Percentiles rank a stretch among this genome's conserved stretches.
Conservation (phyloP, 148 eudicot species). For the Nepenthes gracilis region DNA sequence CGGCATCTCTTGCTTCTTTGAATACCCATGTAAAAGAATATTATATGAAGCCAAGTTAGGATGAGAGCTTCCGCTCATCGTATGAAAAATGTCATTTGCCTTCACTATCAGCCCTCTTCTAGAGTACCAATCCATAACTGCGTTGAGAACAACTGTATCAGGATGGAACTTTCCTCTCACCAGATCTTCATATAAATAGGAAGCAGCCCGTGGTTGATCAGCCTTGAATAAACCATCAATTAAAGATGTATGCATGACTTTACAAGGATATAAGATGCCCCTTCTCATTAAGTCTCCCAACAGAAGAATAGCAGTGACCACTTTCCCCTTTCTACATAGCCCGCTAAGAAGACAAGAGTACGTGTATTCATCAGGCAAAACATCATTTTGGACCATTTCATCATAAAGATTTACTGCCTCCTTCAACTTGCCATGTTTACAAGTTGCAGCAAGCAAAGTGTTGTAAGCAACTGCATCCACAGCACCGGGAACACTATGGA, state of each 20-base stretch:
- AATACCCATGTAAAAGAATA: slow-evolving; percentile 69
- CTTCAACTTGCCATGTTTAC: slow-evolving; percentile 40
- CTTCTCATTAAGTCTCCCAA: slow-evolving; percentile 26
- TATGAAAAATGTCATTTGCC: slow-evolving; percentile 28
- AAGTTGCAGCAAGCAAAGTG: slow-evolving; percentile 46
- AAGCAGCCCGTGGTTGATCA: slow-evolving; percentile 39
- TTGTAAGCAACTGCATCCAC: slow-evolving; percentile 47
- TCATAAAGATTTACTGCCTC: slow-evolving; percentile 39
- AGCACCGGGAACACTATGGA: slow-evolving; percentile 36
- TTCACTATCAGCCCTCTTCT: slow-evolving; percentile 42
- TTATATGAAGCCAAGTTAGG: slow-evolving; percentile 72
- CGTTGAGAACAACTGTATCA: slow-evolving; percentile 53
- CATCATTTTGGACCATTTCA: slow-evolving; percentile 49
- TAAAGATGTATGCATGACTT: slow-evolving; percentile 42
- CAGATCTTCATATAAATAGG: slow-evolving; percentile 50
- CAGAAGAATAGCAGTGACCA: slow-evolving; percentile 50
- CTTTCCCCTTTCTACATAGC: slow-evolving; percentile 50
- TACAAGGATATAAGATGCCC: slow-evolving; percentile 30
- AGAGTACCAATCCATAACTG: slow-evolving; percentile 64
- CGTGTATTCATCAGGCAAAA: slow-evolving; percentile 54
- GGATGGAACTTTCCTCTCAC: slow-evolving; percentile 23
- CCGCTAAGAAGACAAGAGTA: slow-evolving; percentile 48
- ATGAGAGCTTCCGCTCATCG: slow-evolving; percentile 19
- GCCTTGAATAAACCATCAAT: slow-evolving; percentile 55
- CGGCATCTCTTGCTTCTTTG: slow-evolving; percentile 37